Percentiles rank a stretch among this genome's conserved stretches.
phyloP scores from a whole-genome alignment of 192 early-diverging fungal genomes.

The Coemansia sp. region DNA sequence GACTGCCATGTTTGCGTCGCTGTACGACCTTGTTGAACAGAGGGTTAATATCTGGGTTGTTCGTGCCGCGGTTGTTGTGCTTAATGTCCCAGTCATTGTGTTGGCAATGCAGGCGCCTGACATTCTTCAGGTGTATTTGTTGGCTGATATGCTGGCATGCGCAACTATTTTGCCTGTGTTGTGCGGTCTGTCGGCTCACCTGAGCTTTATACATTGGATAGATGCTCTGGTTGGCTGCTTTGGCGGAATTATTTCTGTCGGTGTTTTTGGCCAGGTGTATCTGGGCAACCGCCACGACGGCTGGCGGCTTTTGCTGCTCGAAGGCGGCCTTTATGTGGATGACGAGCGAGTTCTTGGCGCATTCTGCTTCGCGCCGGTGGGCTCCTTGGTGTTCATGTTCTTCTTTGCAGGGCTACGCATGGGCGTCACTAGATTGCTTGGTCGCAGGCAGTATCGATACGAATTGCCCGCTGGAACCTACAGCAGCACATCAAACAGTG shows the following conservation, averaged over 20 bases:
- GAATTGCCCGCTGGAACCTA: not conserved
- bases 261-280: slow-evolving; percentile 55
- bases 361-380: slow-evolving; percentile 55
- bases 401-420: slow-evolving; percentile 41
- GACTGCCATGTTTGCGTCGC: slow-evolving; percentile 63
- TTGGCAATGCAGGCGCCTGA: slow-evolving; percentile 58
- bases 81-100: slow-evolving; percentile 56
- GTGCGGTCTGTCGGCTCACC: slow-evolving; percentile 48
- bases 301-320: slow-evolving; percentile 46
- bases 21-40: slow-evolving; percentile 57
- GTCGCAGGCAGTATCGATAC: slow-evolving; percentile 30
- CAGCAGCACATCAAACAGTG: not conserved
- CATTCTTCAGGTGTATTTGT: slow-evolving; percentile 59
- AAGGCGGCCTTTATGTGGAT: slow-evolving; percentile 51
- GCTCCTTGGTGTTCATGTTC: slow-evolving; percentile 45
- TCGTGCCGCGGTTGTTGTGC: slow-evolving; percentile 39
- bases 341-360: slow-evolving; percentile 60
- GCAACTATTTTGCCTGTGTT: slow-evolving; percentile 59
- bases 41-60: slow-evolving; percentile 47
- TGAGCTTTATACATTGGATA: slow-evolving; percentile 54
- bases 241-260: slow-evolving; percentile 55
- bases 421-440: slow-evolving; percentile 21
- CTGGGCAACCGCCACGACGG: slow-evolving; percentile 52
- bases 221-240: slow-evolving; percentile 56
- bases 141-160: slow-evolving; percentile 61